phyloP scores from a whole-genome alignment of 2,329 filamentous ascomycete species.

The Juglanconis oblonga region DNA sequence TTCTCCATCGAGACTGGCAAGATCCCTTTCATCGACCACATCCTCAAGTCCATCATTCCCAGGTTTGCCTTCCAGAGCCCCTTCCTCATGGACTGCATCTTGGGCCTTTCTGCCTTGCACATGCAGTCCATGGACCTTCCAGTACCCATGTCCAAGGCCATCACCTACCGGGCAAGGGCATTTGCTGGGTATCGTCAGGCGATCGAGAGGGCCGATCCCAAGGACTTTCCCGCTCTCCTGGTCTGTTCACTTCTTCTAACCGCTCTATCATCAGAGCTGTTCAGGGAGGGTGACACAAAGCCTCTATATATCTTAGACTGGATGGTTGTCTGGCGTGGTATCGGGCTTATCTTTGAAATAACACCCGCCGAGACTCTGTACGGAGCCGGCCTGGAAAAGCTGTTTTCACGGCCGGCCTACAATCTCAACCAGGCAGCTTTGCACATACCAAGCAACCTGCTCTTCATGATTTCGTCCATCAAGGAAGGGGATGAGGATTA shows the following conservation, averaged over 20 bases:
- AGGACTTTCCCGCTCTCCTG: slow-evolving; percentile 48
- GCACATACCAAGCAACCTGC: slow-evolving; percentile 45
- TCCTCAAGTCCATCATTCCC: slow-evolving; percentile 45
- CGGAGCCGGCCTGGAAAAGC: slow-evolving; percentile 41
- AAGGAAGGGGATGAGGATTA: slow-evolving; percentile 40
- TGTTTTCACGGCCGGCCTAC: slow-evolving; percentile 49
- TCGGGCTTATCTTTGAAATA: slow-evolving; percentile 45
- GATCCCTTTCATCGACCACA: slow-evolving; percentile 35
- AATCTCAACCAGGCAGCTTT: slow-evolving; percentile 39
- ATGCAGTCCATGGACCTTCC: slow-evolving; percentile 39
- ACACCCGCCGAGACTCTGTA: slow-evolving; percentile 29
- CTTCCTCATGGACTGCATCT: slow-evolving; percentile 54
- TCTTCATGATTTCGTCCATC: slow-evolving; percentile 48
- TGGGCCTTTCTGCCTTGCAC: slow-evolving; percentile 50
- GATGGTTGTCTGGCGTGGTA: slow-evolving; percentile 55
- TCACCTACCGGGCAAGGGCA: slow-evolving; percentile 46
- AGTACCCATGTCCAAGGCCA: slow-evolving; percentile 36
- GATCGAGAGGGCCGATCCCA: slow-evolving; percentile 43
- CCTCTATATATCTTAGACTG: slow-evolving; percentile 53
- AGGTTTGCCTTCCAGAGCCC: slow-evolving; percentile 49
- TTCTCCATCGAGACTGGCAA: slow-evolving; percentile 40
- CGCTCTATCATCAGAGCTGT: slow-evolving; percentile 47
- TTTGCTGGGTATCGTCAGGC: slow-evolving; percentile 51
- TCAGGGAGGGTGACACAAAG: slow-evolving; percentile 43
- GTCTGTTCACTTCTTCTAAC: slow-evolving; percentile 50